Evolutionary conservation across 352 stramenopile genomes (phyloP).

Genomic region (Phytophthora lateralis): DNA sequence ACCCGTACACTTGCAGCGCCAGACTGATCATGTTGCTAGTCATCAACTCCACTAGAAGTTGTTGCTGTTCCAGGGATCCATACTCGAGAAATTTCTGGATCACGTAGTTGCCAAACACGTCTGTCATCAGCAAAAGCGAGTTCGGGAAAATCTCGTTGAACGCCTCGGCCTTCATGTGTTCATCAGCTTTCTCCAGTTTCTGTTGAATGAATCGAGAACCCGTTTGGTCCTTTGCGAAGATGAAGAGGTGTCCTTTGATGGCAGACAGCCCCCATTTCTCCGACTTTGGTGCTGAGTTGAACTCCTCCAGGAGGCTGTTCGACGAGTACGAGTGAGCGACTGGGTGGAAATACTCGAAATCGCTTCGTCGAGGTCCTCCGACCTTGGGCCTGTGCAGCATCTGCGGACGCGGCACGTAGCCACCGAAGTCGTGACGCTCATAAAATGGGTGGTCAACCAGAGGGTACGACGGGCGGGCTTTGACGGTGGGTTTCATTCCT

Average conservation of each 20-base stretch:
- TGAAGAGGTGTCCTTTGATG: constrained; percentile 84
- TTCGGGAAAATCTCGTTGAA: constrained; percentile 88
- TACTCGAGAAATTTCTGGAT: constrained; percentile 98
- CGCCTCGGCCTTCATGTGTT: constrained; percentile 67
- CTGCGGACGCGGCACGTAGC: constrained; percentile 28
- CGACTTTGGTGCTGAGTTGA: constrained; percentile 66
- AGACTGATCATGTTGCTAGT: constrained; percentile 94
- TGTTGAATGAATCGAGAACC: constrained; percentile 90
- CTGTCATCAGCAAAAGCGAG: constrained; percentile 85
- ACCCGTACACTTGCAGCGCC: constrained; percentile 96
- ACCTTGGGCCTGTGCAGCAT: constrained; percentile 43
- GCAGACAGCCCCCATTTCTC: constrained; percentile 83
- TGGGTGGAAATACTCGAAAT: constrained; percentile 56
- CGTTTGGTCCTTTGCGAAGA: constrained; percentile 88
- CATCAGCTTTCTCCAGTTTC: constrained; percentile 85
- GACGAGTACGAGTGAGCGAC: constrained; percentile 70
- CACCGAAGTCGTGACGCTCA: constrained; percentile 31
- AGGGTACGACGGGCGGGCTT: constrained; percentile 28
- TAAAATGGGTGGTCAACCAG: constrained; percentile 32
- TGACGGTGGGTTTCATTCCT: constrained; percentile 22
- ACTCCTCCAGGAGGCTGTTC: constrained; percentile 82
- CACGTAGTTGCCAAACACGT: constrained; percentile 99
- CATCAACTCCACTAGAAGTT: constrained; percentile 86
- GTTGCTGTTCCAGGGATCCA: constrained; percentile 88
- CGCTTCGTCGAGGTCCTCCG: constrained; percentile 27